These are phyloP conservation scores for Cardamine resedifolia DNA, from an alignment of 345 rosid species.

Conservation along the genomic window DNA sequence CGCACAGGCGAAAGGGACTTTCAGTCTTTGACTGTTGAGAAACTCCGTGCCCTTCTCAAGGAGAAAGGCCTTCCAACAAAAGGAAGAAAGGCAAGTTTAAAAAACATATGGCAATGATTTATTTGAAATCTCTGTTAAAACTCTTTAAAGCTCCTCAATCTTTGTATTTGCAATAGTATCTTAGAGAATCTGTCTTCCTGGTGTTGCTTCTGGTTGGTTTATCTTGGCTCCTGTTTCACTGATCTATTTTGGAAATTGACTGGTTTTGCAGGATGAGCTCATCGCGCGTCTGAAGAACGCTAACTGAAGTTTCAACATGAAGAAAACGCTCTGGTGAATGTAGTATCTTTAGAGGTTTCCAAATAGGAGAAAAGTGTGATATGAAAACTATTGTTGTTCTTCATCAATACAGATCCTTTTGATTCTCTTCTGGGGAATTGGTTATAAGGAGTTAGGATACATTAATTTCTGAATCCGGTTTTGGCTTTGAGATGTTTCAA, in stretches of 20 bases:
- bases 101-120: background rate
- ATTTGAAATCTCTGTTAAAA: background rate
- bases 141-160: background rate
- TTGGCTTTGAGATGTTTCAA: constrained; percentile 13
- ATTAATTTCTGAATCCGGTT: constrained; percentile 7
- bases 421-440: background rate
- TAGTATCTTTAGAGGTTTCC: constrained; percentile 13
- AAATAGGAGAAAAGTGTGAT: background rate
- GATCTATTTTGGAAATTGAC: background rate
- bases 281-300: constrained; percentile 65
- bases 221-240: background rate
- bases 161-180: background rate
- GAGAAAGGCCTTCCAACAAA: constrained; percentile 69
- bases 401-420: constrained; percentile 8
- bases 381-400: background rate
- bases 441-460: constrained; percentile 10
- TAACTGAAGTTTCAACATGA: constrained; percentile 32
- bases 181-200: constrained; percentile 2
- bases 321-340: constrained; percentile 3
- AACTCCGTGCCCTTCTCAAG: constrained; percentile 81
- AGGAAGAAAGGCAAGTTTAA: constrained; percentile 75
- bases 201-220: background rate
- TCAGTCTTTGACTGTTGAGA: constrained; percentile 78
- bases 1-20: constrained; percentile 58
- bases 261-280: constrained; percentile 74